Base-by-base conservation (phyloP, 805 yeast species). In the Martiniozyma abietophila region DNA sequence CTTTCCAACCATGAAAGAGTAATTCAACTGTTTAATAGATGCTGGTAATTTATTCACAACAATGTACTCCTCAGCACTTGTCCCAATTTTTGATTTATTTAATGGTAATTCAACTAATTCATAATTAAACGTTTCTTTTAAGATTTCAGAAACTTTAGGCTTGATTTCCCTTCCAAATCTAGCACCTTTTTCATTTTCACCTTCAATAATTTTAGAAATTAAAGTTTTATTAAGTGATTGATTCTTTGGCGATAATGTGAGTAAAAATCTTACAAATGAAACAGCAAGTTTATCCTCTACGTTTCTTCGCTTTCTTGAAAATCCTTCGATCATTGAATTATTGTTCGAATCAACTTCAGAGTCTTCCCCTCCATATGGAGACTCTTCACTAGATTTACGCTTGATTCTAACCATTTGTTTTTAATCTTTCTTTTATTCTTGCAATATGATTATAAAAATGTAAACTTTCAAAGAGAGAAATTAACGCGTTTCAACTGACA, bases 181-280 rank as follows among this genome's bases (percentile, higher is more conserved):
- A 5, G 46, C 34, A 5, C 55, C 54, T 28, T 47, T 48, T 25
- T 50, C 58, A 5, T 44, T 41, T 31, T 54, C 61, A 5, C 49
- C 32, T 20, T 53, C 61, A 34, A 49, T 35, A 4, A 54, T 32
- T 29, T 53, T 56, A 8, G 52, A 20, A 7, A 58, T 42, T 18
- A 42, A 36, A 6, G 40, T 44, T 29, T 48, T 51, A 8, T 48
- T 54, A n/a, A 58, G 30, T 0, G 47, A 36, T 36, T 55, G 59
- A 20, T 44, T 36, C 23, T 36, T 52, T 36, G 43, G 45, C 19
- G 58, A 58, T 10, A 50, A 27, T 3, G 54, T 59, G 5, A 58
- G 17, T 6, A 54, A 17, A 1, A 50, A 45, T n/a, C 58, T 38
- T 2, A 50, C 53, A 20, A 54, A 46, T 6, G 53, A 48, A 6